Conservation (phyloP, 192 early-diverging fungal genomes). For the Entomortierella parvispora region DNA sequence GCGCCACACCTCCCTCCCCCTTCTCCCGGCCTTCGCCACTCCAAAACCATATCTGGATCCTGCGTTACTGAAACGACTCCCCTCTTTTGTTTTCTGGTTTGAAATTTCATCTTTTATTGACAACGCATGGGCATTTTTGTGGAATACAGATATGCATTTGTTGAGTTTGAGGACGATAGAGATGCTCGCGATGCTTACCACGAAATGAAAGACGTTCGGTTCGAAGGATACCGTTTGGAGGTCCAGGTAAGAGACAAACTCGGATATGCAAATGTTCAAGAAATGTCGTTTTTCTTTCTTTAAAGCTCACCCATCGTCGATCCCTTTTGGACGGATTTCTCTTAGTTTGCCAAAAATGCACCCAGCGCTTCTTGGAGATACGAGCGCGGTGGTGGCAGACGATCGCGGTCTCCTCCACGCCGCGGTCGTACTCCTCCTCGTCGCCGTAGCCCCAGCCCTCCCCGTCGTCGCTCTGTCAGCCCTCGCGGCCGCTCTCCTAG, state of each 20-base stretch:
- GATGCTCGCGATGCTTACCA: slow-evolving; percentile 95
- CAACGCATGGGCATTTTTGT: background rate
- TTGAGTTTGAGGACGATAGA: slow-evolving; percentile 91
- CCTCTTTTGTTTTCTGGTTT: slow-evolving; percentile 17
- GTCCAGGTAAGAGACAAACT: slow-evolving; percentile 71
- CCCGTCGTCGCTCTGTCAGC: slow-evolving; percentile 57
- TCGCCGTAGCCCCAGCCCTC: slow-evolving; percentile 30
- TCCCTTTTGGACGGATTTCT: background rate
- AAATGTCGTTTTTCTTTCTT: background rate
- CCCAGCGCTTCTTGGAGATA: slow-evolving; percentile 85
- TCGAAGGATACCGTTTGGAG: slow-evolving; percentile 83
- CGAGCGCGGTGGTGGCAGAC: slow-evolving; percentile 60
- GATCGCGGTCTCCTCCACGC: slow-evolving; percentile 36
- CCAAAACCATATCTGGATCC: slow-evolving; percentile 17
- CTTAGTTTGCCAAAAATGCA: slow-evolving; percentile 87
- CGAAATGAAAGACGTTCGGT: slow-evolving; percentile 86
- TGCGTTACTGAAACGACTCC: slow-evolving; percentile 44
- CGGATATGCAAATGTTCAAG: background rate
- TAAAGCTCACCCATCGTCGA: background rate
- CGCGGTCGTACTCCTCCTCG: slow-evolving; percentile 56
- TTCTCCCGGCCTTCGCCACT: slow-evolving; percentile 8
- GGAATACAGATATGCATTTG: slow-evolving; percentile 86
- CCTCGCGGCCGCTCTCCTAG: slow-evolving; percentile 44
- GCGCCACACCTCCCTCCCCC: slow-evolving; percentile 1
- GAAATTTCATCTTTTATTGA: background rate